Conservation (phyloP, 2,329 filamentous ascomycete species). For the Sporothrix protearum region DNA sequence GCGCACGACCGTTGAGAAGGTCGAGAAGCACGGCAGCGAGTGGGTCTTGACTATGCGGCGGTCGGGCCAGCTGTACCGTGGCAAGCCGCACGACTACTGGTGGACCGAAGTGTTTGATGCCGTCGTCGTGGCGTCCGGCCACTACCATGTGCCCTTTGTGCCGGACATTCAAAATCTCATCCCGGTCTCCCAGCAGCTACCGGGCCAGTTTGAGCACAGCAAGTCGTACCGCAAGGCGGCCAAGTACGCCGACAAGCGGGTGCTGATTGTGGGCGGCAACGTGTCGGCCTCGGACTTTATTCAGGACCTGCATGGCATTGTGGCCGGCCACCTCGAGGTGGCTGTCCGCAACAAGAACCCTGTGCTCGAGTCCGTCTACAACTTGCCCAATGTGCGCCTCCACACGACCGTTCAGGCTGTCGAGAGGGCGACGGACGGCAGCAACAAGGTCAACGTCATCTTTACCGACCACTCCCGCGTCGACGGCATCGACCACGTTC, state of each 20-base stretch:
- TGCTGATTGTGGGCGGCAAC: conserved; percentile 56
- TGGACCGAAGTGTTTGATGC: conserved; percentile 41
- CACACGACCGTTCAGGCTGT: conserved; percentile 40
- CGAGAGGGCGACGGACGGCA: conserved; percentile 39
- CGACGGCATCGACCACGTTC: conserved; percentile 51
- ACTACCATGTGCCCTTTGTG: conserved; percentile 41
- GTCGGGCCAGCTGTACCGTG: background rate
- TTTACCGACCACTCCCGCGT: conserved; percentile 52
- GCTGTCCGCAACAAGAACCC: conserved; percentile 46
- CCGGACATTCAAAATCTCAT: conserved; percentile 40
- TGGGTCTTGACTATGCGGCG: conserved; percentile 51
- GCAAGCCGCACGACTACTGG: conserved; percentile 38
- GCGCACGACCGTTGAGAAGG: conserved; percentile 56
- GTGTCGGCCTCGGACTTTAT: conserved; percentile 57
- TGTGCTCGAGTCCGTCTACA: conserved; percentile 55
- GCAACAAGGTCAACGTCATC: conserved; percentile 39
- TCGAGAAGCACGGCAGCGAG: conserved; percentile 44
- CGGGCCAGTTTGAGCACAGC: conserved; percentile 40
- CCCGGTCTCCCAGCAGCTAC: conserved; percentile 37
- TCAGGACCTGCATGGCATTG: conserved; percentile 46
- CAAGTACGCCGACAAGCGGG: conserved; percentile 32
- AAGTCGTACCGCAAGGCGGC: conserved; percentile 39
- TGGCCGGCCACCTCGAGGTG: conserved; percentile 39
- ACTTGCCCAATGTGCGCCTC: conserved; percentile 47
- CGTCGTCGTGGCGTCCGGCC: conserved; percentile 41